A percentile compares a stretch with the other conserved stretches of the same genome.
phyloP scores from a whole-genome alignment of 768 basidiomycete genomes.

The Kwoniella mangroviensis region DNA sequence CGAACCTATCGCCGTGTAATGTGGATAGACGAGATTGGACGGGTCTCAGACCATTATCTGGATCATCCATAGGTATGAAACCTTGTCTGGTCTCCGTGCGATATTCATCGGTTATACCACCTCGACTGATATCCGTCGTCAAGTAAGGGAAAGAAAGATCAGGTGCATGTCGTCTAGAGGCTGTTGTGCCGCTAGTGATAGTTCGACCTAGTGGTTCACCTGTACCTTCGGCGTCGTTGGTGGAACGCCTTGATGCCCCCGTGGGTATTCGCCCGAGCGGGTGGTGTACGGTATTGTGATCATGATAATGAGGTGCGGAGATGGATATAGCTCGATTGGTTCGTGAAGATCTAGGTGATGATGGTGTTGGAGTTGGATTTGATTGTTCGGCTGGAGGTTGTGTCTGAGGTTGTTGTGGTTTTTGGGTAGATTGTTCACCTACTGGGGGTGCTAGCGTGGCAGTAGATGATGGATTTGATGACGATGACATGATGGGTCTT shows the following conservation, averaged over 20 bases:
- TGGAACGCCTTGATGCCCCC: background rate
- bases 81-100: constrained; percentile 29
- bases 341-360: background rate
- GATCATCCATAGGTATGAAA: constrained; percentile 28
- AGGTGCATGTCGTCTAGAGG: constrained; percentile 17
- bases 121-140: constrained; percentile 34
- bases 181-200: background rate
- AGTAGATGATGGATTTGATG: background rate
- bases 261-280: background rate
- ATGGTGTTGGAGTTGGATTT: background rate
- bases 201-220: constrained; percentile 10
- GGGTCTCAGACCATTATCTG: constrained; percentile 25
- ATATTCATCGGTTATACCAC: constrained; percentile 38
- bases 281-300: constrained; percentile 1
- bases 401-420: background rate
- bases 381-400: background rate
- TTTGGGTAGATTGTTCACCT: background rate
- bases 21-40: constrained; percentile 20
- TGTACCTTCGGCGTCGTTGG: background rate
- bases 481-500: background rate
- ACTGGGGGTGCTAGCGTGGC: background rate
- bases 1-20: constrained; percentile 22
- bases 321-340: constrained; percentile 4
- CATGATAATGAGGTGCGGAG: constrained; percentile 7
- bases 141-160: constrained; percentile 38